Base-by-base conservation (phyloP, 1,139 yeast genomes). In the Blastobotrys niveus region DNA sequence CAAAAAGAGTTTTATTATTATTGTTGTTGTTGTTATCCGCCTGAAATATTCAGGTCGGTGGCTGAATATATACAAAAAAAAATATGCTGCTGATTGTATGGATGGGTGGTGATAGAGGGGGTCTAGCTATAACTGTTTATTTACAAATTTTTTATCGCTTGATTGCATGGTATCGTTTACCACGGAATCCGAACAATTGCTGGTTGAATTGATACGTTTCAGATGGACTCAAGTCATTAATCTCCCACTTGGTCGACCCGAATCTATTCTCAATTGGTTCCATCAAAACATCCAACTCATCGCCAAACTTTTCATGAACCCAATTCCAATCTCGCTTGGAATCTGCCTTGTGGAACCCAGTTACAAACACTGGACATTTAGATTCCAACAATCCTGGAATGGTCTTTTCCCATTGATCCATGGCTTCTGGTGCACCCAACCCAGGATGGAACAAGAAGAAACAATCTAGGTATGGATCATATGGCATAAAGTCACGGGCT, bases 361-460 rank as follows among this genome's bases (percentile, higher is more conserved):
- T 89, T 40, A 87, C 81, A 64, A 82, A 88, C 19, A 91, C 72
- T 1, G 95, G 86, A 68, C 98, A 91, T 66, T 91, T 91, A 42
- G 95, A 82, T 53, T 91, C 97, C 51, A 91, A 71, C 53, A 91
- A 70, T 1, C 93, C 96, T 47, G 87, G 87, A 56, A 91, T 70
- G 0, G 95, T 75, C 63, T 83, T 81, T 52, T 77, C 76, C 95
- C 96, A 88, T 59, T 80, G 79, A 43, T 77, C 80, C 62, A 77
- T 73, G 40, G 84, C 77, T 60, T 87, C 95, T 10, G 87, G 85
- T 17, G 94, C 84, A 22, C 87, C 82, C 63, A 88, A 77, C 36
- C 96, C 96, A 2, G 98, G 97, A 64, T 91, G 97, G 82, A 89
- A 91, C 44, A 86, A 71, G 73, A 87, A 88, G 68, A 91, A 91